phyloP scores from a whole-genome alignment of 805 yeast species.

The Millerago galiae region DNA sequence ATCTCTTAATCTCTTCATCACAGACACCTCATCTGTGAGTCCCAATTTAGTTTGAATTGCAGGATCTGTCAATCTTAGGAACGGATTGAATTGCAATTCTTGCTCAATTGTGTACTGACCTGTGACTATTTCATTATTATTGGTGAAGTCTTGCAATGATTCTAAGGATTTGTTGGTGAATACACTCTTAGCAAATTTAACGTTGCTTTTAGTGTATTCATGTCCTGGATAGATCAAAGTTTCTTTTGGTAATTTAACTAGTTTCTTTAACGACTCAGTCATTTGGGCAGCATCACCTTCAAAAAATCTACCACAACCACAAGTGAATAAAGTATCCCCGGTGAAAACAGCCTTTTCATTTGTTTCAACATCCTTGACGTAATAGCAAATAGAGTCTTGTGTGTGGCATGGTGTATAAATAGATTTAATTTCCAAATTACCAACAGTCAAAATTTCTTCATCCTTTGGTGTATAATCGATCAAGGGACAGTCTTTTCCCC shows the following conservation, averaged over 20 bases:
- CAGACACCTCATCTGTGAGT: constrained; percentile 38
- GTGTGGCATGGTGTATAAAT: constrained; percentile 98
- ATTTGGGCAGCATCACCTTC: constrained; percentile 84
- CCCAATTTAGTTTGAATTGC: constrained; percentile 56
- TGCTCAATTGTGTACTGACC: constrained; percentile 82
- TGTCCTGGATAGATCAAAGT: constrained; percentile 90
- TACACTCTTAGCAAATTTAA: constrained; percentile 66
- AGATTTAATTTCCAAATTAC: constrained; percentile 65
- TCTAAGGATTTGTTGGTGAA: constrained; percentile 38
- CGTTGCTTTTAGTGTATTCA: constrained; percentile 84
- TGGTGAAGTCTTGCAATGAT: constrained; percentile 44
- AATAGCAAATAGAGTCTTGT: constrained; percentile 90
- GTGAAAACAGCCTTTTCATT: constrained; percentile 76
- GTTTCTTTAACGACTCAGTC: constrained; percentile 58
- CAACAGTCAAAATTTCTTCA: constrained; percentile 54
- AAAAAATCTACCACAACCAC: constrained; percentile 96
- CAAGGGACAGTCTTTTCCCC: constrained; percentile 74
- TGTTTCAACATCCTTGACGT: constrained; percentile 52
- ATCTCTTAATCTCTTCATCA: constrained; percentile 69
- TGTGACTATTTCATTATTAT: constrained; percentile 64
- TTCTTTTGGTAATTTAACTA: constrained; percentile 57
- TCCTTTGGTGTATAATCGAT: constrained; percentile 70
- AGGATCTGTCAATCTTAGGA: constrained; percentile 71
- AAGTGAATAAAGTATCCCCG: constrained; percentile 90
- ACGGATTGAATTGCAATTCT: constrained; percentile 81